phyloP scores from a whole-genome alignment of 805 yeast species.

The Saturnispora halmiae region DNA sequence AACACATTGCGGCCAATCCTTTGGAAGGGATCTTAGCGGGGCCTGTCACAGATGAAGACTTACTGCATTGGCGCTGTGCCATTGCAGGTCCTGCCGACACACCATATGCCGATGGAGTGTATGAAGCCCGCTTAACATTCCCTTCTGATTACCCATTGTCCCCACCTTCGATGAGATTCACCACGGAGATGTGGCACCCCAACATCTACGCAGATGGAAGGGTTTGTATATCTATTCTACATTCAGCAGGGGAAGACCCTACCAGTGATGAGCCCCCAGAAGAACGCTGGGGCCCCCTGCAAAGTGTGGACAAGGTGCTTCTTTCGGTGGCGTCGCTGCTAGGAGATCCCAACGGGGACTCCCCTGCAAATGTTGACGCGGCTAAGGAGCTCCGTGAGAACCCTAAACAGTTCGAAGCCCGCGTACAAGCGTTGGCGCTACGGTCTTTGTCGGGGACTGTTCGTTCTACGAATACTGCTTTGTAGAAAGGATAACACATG shows the following conservation, averaged over 20 bases:
- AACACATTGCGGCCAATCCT: conserved; percentile 74
- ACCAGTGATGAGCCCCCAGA: conserved; percentile 90
- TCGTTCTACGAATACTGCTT: background rate
- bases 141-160: conserved; percentile 46
- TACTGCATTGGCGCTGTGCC: conserved; percentile 45
- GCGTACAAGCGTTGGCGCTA: conserved; percentile 55
- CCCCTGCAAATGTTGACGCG: conserved; percentile 82
- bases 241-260: conserved; percentile 97
- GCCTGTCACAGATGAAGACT: conserved; percentile 55
- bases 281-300: conserved; percentile 97
- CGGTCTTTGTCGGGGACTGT: no score
- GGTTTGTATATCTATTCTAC: conserved; percentile 91
- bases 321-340: conserved; percentile 91
- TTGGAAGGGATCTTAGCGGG: conserved; percentile 97
- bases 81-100: conserved; percentile 49
- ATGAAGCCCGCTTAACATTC: conserved; percentile 41
- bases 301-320: conserved; percentile 92
- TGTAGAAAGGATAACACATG: conserved; percentile 1
- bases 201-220: conserved; percentile 91
- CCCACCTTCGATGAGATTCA: conserved; percentile 56
- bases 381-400: conserved; percentile 88
- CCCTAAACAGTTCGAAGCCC: conserved; percentile 53
- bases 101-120: conserved; percentile 46
- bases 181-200: conserved; percentile 84
- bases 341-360: conserved; percentile 93